A percentile compares a stretch with the other conserved stretches of the same genome.
Conservation (phyloP, 164 flowering plant genomes). For the Chimonanthus praecox region DNA sequence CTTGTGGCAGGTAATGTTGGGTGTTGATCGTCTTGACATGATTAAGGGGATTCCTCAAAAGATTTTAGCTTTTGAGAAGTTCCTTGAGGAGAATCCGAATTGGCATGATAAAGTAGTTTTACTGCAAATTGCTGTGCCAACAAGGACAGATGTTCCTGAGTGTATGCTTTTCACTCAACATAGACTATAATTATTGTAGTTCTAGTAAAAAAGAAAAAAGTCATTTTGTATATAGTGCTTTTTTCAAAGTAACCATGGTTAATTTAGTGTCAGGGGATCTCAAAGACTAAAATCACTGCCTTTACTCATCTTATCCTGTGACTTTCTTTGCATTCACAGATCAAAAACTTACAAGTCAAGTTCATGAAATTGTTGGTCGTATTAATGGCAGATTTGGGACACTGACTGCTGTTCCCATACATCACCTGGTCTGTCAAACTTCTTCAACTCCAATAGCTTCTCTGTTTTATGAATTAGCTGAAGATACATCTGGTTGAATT, state of each 20-base stretch:
- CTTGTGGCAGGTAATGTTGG: conserved; percentile 68
- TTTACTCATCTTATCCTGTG: background rate
- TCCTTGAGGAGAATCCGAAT: conserved; percentile 73
- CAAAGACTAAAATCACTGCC: background rate
- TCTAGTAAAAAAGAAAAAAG: background rate
- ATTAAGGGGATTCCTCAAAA: conserved; percentile 96
- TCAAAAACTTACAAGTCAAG: conserved; percentile 93
- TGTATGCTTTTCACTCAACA: conserved; percentile 38
- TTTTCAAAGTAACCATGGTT: background rate
- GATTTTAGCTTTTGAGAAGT: conserved; percentile 90
- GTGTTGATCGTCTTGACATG: conserved; percentile 95
- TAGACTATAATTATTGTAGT: background rate
- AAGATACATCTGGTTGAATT: background rate
- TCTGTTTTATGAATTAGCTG: background rate
- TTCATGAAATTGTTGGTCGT: conserved; percentile 96
- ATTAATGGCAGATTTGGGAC: conserved; percentile 96
- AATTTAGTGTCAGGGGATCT: background rate
- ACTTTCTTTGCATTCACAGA: conserved; percentile 34
- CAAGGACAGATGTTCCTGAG: conserved; percentile 95
- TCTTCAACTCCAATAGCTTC: background rate
- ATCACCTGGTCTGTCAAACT: conserved; percentile 61
- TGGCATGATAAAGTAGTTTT: conserved; percentile 86
- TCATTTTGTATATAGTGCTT: background rate
- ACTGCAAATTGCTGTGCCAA: conserved; percentile 92
- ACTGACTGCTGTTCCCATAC: conserved; percentile 85